Evolutionary conservation across 768 basidiomycete genomes (phyloP), one percentile per base, ranked within the genome.

Genomic region (Tricholoma furcatifolium): DNA sequence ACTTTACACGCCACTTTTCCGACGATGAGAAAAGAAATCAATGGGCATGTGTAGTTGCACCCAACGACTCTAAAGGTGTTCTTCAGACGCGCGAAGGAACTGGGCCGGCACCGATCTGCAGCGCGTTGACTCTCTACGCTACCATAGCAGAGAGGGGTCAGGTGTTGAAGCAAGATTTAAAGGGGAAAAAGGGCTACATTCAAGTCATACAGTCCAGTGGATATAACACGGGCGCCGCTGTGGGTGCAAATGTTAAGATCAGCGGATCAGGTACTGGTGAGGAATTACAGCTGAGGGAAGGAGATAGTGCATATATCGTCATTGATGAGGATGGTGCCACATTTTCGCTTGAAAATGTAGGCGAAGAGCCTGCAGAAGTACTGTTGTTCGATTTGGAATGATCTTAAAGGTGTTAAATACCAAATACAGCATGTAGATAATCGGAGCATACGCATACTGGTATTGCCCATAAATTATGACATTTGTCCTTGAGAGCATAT

Each of bases 131-230:
- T 21, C 74, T 94, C 63, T 90, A 83, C 62, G 89, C 93, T 5
- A 82, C 90, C 0, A 63, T 97, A 35, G 70, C 96, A 18, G 75
- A 81, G 0, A 73, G 78, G 0, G 78, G 77, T 3, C 73, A 74
- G 50, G 77, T 73, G 9, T 62, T 93, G 47, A 66, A 73, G 54
- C 80, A 85, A 62, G 68, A 62, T 6, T 73, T 93, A 43, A 67
- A 67, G 20, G 74, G 71, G 2, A 70, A 62, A 60, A 88, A 90
- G 62, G 87, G 81, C 2, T 95, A 94, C 65, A 68, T 96, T n/a
- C 95, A 98, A 59, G 79, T 93, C 38, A 76, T 93, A 42, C 93
- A 95, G 74, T 87, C 78, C 4, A 85, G 84, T 21, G 93, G 92
- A 2, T 96, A 91, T 68, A 88, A 90, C 57, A 63, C 78, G 0